Base-by-base conservation (phyloP, 495 filamentous ascomycete species). In the Hypomontagnella submonticulosa region DNA sequence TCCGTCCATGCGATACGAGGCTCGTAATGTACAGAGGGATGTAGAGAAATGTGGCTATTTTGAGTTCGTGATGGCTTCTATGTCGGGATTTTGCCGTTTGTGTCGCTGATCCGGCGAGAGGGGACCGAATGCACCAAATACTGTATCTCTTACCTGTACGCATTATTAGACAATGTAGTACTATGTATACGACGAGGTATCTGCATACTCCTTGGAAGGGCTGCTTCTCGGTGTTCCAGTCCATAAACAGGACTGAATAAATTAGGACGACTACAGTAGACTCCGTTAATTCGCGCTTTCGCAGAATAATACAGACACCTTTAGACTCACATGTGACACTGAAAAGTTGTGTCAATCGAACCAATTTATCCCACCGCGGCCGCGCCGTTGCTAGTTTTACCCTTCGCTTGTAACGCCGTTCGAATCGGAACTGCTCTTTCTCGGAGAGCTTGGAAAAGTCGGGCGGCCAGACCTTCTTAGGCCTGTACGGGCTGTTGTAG, bases 391-490 rank as follows among this genome's bases (percentile, higher is more conserved):
- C 92, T 61, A 97, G 83, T 73, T 81, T 81, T 38, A 87, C 73
- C 58, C 89, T 82, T 33, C 90, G 81, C 60, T 89, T 88, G 75
- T 90, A 91, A 60, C 87, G 85, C 55, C 88, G 86, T 74, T 96
- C 92, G 59, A 93, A 86, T 4, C 88, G 85, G 77, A 98, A 95
- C 73, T 97, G 90, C 67, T 98, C 88, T 72, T 90, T 92, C 12
- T 80, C 76, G 4, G 88, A 87, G 48, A 99, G 85, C 71, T 90
- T 89, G 48, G 79, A 78, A 81, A 98, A 92, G 75, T 97, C 92
- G 1, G 95, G 95, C 16, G 95, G 95, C 96, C 96, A 99, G 75
- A 86, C 76, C 60, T 88, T 89, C 75, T 93, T 92, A n/a, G 91
- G 89, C 73, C 86, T 88, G 83, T 90, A 93, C 1, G 79, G 85